Conservation (phyloP, 2,329 filamentous ascomycete species). For the Magnaporthales sp. region DNA sequence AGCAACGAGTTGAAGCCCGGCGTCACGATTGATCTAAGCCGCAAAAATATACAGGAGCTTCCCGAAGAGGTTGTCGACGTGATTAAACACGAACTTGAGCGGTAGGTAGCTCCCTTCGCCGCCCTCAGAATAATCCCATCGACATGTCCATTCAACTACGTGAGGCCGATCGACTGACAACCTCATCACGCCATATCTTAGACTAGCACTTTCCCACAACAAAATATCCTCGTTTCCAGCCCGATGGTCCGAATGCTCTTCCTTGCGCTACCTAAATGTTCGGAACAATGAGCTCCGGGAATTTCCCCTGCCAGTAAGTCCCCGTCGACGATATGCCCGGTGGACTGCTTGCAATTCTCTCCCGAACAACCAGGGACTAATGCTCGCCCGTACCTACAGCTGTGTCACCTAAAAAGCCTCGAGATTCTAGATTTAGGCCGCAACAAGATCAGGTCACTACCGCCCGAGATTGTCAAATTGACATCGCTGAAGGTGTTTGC, state of each 20-base stretch:
- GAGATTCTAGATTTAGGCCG: slow-evolving; percentile 90
- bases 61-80: slow-evolving; percentile 68
- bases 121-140: not conserved
- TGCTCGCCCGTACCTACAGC: slow-evolving; percentile 36
- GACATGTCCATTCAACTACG: not conserved
- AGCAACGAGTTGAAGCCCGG: slow-evolving; percentile 58
- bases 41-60: slow-evolving; percentile 62
- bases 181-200: slow-evolving; percentile 23
- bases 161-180: slow-evolving; percentile 12
- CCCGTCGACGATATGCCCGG: slow-evolving; percentile 6
- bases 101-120: slow-evolving; percentile 34
- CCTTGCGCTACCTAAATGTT: slow-evolving; percentile 72
- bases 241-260: slow-evolving; percentile 67
- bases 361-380: slow-evolving; percentile 6
- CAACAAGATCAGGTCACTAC: slow-evolving; percentile 73
- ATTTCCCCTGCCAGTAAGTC: slow-evolving; percentile 46
- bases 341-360: not conserved
- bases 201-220: slow-evolving; percentile 76
- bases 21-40: slow-evolving; percentile 70
- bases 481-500: slow-evolving; percentile 84
- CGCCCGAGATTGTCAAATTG: slow-evolving; percentile 70
- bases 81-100: slow-evolving; percentile 65
- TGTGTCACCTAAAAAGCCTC: slow-evolving; percentile 76
- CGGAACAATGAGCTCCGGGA: slow-evolving; percentile 65
- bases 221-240: slow-evolving; percentile 59